phyloP scores from a whole-genome alignment of 2,329 filamentous ascomycete genomes.

The Alternaria sp. region DNA sequence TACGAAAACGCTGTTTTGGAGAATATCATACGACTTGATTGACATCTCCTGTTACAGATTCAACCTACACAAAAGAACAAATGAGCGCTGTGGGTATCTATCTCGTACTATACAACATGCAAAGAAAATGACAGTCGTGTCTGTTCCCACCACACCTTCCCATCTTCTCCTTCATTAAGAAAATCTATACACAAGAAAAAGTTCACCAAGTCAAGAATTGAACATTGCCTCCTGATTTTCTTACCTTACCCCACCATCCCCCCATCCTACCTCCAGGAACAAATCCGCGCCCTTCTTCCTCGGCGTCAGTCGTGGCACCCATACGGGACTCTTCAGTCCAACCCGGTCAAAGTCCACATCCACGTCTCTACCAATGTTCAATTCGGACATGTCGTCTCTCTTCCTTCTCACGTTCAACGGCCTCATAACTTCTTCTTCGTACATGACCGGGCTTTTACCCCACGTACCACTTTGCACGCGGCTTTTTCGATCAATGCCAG shows the following conservation, averaged over 20 bases:
- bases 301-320: constrained; percentile 72
- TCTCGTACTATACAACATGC: constrained; percentile 18
- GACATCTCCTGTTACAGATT: not conserved
- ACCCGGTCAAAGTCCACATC: constrained; percentile 30
- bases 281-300: constrained; percentile 72
- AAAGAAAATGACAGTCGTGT: constrained; percentile 17
- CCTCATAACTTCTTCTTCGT: constrained; percentile 33
- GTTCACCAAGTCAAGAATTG: constrained; percentile 13
- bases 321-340: constrained; percentile 58
- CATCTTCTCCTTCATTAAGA: constrained; percentile 1
- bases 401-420: constrained; percentile 40
- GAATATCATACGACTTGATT: not conserved
- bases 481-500: constrained; percentile 28
- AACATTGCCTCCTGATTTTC: not conserved
- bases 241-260: constrained; percentile 17
- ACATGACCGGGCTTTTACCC: constrained; percentile 40
- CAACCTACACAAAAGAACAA: constrained; percentile 2
- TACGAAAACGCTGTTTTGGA: not conserved
- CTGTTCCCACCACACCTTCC: not conserved
- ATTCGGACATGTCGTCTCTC: constrained; percentile 29
- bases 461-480: constrained; percentile 39
- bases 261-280: constrained; percentile 56
- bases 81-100: constrained; percentile 23
- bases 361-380: constrained; percentile 30
- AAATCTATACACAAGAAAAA: constrained; percentile 21